Evolutionary conservation across 2,329 filamentous ascomycete genomes (phyloP).

Genomic region (Cordyceps pruinosa): DNA sequence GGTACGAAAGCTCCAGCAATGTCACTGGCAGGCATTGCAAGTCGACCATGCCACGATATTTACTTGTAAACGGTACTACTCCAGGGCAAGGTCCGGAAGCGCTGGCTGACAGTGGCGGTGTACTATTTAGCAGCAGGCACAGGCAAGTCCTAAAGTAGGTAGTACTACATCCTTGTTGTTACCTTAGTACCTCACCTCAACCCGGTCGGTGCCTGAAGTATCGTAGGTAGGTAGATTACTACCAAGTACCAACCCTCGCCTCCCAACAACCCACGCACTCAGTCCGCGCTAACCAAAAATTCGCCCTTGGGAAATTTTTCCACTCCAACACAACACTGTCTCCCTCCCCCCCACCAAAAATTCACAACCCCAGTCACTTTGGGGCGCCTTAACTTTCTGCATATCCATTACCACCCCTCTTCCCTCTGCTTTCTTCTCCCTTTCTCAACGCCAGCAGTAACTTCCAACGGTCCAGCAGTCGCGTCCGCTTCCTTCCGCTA

Average conservation of each 20-base stretch:
- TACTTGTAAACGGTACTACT: no score
- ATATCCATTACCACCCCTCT: conserved; percentile 23
- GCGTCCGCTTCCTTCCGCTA: conserved; percentile 25
- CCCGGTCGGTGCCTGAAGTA: no score
- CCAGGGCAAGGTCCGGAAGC: no score
- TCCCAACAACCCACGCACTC: conserved; percentile 10
- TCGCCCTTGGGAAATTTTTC: conserved; percentile 29
- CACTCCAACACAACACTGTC: conserved; percentile 17
- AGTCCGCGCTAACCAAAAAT: conserved; percentile 12
- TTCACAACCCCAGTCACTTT: conserved; percentile 27
- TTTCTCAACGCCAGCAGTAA: conserved; percentile 17
- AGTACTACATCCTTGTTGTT: no score
- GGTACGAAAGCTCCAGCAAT: no score
- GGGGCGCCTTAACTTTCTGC: conserved; percentile 27
- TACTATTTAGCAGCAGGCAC: no score
- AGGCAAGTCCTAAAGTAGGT: no score
- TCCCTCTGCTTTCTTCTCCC: conserved; percentile 17
- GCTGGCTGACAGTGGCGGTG: no score
- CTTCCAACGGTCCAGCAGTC: conserved; percentile 6
- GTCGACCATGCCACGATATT: no score
- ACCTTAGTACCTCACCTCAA: no score
- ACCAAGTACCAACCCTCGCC: not conserved
- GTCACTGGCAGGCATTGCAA: no score
- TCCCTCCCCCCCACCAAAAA: conserved; percentile 31
- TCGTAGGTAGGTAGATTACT: not conserved